phyloP scores from a whole-genome alignment of 257 asterid genomes.

The Mitragyna speciosa region DNA sequence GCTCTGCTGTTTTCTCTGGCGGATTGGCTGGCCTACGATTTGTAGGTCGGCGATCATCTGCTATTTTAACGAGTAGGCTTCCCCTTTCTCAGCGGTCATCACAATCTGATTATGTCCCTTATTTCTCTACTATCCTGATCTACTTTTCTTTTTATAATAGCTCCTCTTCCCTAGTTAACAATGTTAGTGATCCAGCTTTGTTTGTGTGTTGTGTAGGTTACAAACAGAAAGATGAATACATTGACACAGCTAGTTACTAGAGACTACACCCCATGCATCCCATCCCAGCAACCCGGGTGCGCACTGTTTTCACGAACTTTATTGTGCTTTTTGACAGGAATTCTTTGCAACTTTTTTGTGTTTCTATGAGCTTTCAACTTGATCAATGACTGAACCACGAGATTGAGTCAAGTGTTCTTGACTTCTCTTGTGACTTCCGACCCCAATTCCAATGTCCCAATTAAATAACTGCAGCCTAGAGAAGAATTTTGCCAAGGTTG shows the following conservation, averaged over 20 bases:
- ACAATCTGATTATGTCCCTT: slow-evolving; percentile 1
- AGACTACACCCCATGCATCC: not conserved
- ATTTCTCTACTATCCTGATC: not conserved
- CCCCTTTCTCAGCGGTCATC: slow-evolving; percentile 11
- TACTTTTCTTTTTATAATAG: not conserved
- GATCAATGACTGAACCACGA: not conserved
- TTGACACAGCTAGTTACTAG: not conserved
- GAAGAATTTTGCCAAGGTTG: not conserved
- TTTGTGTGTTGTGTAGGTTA: not conserved
- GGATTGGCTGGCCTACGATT: slow-evolving; percentile 3
- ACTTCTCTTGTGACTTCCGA: not conserved
- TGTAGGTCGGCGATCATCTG: slow-evolving; percentile 36
- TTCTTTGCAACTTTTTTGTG: not conserved
- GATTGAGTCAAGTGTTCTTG: not conserved
- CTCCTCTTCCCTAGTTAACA: not conserved
- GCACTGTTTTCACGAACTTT: not conserved
- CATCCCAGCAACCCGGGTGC: not conserved
- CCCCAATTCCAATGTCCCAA: not conserved
- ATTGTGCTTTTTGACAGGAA: not conserved
- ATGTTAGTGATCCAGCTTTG: not conserved
- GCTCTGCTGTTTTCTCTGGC: not conserved
- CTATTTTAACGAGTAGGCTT: slow-evolving; percentile 26
- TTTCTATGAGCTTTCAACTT: not conserved
- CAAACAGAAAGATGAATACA: not conserved
- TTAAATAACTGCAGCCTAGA: not conserved